Evolutionary conservation across 441 rosid genomes (phyloP).

Genomic region (Aleurites moluccanus): DNA sequence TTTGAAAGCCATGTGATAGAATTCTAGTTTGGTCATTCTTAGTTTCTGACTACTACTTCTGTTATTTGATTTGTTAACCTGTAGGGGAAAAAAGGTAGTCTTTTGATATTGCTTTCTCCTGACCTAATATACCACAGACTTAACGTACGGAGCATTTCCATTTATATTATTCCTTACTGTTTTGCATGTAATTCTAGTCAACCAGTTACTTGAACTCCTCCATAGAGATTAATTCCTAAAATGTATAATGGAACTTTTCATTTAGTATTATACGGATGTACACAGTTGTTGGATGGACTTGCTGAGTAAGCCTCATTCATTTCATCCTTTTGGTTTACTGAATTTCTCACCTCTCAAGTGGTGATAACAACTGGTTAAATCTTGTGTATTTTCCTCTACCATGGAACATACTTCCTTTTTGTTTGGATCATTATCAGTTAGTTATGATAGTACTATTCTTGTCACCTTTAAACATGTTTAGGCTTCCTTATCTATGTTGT

Average conservation of each 20-base stretch:
- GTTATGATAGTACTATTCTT: background rate
- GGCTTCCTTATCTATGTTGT: background rate
- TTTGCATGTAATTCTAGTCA: constrained; percentile 1
- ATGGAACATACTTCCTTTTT: background rate
- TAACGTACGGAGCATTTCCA: background rate
- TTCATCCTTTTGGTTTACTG: constrained; percentile 2
- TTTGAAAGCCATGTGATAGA: background rate
- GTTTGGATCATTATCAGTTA: background rate
- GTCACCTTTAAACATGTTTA: background rate
- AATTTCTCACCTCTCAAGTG: background rate
- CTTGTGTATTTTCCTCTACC: background rate
- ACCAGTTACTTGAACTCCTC: background rate
- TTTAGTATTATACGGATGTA: background rate
- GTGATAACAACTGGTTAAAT: constrained; percentile 1
- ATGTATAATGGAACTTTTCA: background rate
- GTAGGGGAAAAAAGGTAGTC: background rate
- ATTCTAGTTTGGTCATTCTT: constrained; percentile 5
- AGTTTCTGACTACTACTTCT: background rate
- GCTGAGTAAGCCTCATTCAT: constrained; percentile 4
- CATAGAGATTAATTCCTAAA: background rate
- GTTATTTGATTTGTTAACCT: background rate
- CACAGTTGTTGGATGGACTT: background rate
- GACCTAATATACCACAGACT: background rate
- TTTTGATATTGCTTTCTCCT: constrained; percentile 1
- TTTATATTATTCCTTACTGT: background rate